Evolutionary conservation across 345 rosid species (phyloP), one percentile per base, ranked within the genome.

Genomic region (Iberis pinnata): DNA sequence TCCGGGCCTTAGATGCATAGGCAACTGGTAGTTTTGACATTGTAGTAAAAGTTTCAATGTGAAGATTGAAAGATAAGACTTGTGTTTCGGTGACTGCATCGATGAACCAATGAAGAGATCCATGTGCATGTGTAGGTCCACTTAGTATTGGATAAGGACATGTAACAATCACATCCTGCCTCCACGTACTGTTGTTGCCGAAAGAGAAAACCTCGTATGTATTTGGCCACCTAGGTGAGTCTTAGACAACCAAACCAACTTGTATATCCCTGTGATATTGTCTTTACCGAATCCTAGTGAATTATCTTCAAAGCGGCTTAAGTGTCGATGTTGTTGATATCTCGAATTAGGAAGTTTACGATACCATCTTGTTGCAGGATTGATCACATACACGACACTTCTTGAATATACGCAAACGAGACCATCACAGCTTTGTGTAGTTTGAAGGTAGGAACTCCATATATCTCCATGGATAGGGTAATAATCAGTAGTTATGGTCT

Each of bases 231-330:
- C 8, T 35, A 16, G 40, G 18, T 18, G n/a, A 19, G 52, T 31
- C 24, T 17, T 19, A 22, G n/a, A 51, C 43, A 51, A 36, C 56
- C 43, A 51, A 35, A 51, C 56, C 1, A 51, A 12, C 43, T 51
- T 51, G 43, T 51, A 51, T 14, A 13, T 47, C 18, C 43, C 43
- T 13, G 31, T 36, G n/a, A 36, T n/a, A 8, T 35, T 20, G 43
- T 51, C 56, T 51, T 51, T 35, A 51, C 56, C 56, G 31, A 35
- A 51, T 35, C 56, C 43, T 29, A 29, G 33, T 22, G 25, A 6
- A 6, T 3, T 29, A 7, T 9, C 2, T 29, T 7, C 33, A 7
- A 29, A 29, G 8, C 2, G 33, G 2, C 10, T 29, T 29, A 2
- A 29, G 2, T 9, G 8, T 26, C 29, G 29, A 29, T 7, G 33